These are phyloP conservation scores for Hemileccinum impolitum DNA, from an alignment of 768 basidiomycete species.

Conservation along the genomic window DNA sequence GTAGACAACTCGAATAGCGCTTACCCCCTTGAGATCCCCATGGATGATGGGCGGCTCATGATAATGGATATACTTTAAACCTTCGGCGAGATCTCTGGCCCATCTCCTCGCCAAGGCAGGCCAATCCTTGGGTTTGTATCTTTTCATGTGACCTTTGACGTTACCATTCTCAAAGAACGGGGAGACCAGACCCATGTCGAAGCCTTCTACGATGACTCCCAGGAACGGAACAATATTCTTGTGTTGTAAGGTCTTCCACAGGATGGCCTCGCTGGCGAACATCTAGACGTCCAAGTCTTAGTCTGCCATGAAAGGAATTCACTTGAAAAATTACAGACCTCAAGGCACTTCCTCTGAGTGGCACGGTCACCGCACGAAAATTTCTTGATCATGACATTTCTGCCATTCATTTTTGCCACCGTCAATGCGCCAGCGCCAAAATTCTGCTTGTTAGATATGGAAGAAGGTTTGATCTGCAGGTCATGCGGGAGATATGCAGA, in stretches of 20 bases:
- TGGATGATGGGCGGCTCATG: slow-evolving; percentile 33
- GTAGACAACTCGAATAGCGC: slow-evolving; percentile 2
- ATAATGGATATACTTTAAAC: slow-evolving; percentile 22
- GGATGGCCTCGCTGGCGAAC: slow-evolving; percentile 27
- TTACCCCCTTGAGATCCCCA: slow-evolving; percentile 40
- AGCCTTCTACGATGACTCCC: slow-evolving; percentile 13
- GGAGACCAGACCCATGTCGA: slow-evolving; percentile 22
- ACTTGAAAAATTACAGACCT: slow-evolving; percentile 10
- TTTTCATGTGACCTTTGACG: slow-evolving; percentile 8
- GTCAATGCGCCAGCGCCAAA: slow-evolving; percentile 17
- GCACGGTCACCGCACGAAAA: slow-evolving; percentile 3
- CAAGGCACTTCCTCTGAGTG: not conserved
- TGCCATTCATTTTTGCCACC: slow-evolving; percentile 12
- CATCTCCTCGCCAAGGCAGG: slow-evolving; percentile 4
- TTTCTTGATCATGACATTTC: slow-evolving; percentile 28
- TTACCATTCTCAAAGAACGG: slow-evolving; percentile 21
- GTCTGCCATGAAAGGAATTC: not conserved
- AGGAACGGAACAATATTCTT: slow-evolving; percentile 26
- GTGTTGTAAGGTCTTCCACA: slow-evolving; percentile 26
- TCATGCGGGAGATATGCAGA: slow-evolving; percentile 20
- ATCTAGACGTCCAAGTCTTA: slow-evolving; percentile 9
- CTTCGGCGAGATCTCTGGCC: slow-evolving; percentile 19
- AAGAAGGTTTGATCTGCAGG: slow-evolving; percentile 11
- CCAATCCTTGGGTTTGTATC: not conserved
- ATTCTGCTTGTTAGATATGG: not conserved